Base-by-base conservation (phyloP, 768 basidiomycete species). In the Russula earlei region DNA sequence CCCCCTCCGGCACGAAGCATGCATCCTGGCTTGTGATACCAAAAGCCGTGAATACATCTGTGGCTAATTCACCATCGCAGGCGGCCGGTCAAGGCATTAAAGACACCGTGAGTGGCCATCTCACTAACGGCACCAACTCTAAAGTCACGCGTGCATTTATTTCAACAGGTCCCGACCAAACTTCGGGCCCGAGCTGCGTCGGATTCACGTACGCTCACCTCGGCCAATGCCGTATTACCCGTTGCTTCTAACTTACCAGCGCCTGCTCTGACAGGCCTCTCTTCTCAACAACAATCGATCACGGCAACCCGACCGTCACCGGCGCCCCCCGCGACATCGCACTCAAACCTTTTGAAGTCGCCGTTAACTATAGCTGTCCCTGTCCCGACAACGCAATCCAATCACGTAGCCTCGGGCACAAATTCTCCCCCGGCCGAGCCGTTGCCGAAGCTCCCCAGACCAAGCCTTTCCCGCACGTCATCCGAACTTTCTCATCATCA, bases 21-120 rank as follows among this genome's bases (percentile, higher is more conserved):
- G 57, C 57, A 22, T 58, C 57, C 9, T 58, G 57, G 57, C 42
- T 58, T 8, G 57, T 58, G 5, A 54, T 58, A 10, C 57, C 57
- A 9, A 58, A 58, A 40, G 11, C 47, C 22, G 41, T 41, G 3
- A 19, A 34, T 9, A 24, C 41, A 24, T 38, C 48, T 7, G n/a
- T 44, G 25, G 19, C 33, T 24, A 48, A 37, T 10, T 17, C 47
- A 0, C 22, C 52, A 33, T 41, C 52, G 22, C 25, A 29, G 31
- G 17, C 40, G 14, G 25, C 47, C 24, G 52, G 41, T 11, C 51
- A 52, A 49, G 55, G 44, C 15, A 17, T 34, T 5, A 56, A 44
- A 27, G 34, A 25, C 12, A 12, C 34, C 20, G 57, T 54, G 27
- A 58, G 57, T 58, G 8, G 5, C 14, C 34, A 15, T 38, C 12